Conservation (phyloP, 2,329 filamentous ascomycete genomes). For the Diaporthe capsici region DNA sequence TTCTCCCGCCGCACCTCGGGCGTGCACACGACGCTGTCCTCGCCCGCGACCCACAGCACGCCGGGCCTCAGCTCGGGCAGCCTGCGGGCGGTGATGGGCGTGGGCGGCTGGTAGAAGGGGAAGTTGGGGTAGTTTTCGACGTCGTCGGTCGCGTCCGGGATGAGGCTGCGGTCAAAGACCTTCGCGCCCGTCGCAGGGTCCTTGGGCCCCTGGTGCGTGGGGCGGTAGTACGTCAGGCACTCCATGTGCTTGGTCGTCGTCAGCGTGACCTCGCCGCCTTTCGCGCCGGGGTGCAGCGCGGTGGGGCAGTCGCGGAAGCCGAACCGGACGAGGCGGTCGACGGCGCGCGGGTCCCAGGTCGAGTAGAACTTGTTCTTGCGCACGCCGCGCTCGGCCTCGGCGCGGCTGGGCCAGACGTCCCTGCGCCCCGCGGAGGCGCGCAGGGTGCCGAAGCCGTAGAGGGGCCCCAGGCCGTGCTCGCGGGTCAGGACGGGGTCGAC, state of each 20-base stretch:
- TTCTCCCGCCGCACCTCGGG: conserved; percentile 68
- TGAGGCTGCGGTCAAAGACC: conserved; percentile 56
- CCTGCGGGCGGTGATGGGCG: conserved; percentile 66
- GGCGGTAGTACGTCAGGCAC: conserved; percentile 82
- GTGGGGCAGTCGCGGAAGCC: conserved; percentile 85
- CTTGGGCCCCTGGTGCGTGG: conserved; percentile 63
- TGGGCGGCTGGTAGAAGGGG: conserved; percentile 79
- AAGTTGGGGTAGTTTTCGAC: conserved; percentile 52
- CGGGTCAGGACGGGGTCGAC: conserved; percentile 85
- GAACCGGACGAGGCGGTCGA: conserved; percentile 79
- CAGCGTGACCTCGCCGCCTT: conserved; percentile 72
- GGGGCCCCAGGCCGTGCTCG: conserved; percentile 56
- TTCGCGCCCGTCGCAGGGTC: conserved; percentile 52
- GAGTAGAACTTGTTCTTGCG: conserved; percentile 81
- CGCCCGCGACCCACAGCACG: conserved; percentile 79
- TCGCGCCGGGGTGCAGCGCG: conserved; percentile 62
- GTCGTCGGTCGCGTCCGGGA: conserved; percentile 62
- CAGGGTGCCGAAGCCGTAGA: conserved; percentile 58
- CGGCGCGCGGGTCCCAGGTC: conserved; percentile 84
- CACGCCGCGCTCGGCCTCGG: conserved; percentile 77
- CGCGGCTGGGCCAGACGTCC: conserved; percentile 85
- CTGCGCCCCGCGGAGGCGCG: conserved; percentile 78
- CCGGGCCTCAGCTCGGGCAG: conserved; percentile 74
- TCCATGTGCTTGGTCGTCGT: conserved; percentile 91
- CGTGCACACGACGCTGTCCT: conserved; percentile 67